Conservation (phyloP, 2,329 filamentous ascomycete genomes). For the Sordariomycetes sp. region DNA sequence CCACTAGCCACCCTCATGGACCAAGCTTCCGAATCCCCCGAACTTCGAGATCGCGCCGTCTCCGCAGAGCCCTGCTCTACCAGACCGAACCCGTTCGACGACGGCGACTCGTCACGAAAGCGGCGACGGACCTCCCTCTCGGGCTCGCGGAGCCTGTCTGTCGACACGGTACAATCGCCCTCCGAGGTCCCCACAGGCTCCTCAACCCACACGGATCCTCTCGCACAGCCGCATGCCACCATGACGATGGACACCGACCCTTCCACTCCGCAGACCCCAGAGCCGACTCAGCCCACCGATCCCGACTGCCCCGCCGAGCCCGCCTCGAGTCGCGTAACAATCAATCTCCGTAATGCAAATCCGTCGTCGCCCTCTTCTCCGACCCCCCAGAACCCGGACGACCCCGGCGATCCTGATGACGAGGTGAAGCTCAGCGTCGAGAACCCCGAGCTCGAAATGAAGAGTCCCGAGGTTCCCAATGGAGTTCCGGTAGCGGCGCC, state of each 20-base stretch:
- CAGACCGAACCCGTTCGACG: constrained; percentile 54
- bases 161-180: constrained; percentile 27
- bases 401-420: constrained; percentile 10
- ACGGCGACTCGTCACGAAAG: constrained; percentile 48
- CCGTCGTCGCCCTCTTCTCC: constrained; percentile 6
- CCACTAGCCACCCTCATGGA: constrained; percentile 40
- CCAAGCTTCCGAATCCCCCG: constrained; percentile 34
- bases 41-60: constrained; percentile 46
- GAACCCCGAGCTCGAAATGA: constrained; percentile 27
- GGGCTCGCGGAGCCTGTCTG: constrained; percentile 41
- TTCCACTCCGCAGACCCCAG: constrained; percentile 11
- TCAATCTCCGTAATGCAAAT: constrained; percentile 42
- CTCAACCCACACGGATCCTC: constrained; percentile 16
- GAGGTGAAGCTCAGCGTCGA: constrained; percentile 34
- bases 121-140: constrained; percentile 49
- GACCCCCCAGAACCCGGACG: neutral
- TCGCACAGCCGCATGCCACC: constrained; percentile 17
- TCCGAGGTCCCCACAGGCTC: constrained; percentile 19
- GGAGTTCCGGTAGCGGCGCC: neutral
- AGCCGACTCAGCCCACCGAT: neutral
- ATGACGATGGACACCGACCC: constrained; percentile 31
- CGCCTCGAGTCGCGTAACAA: constrained; percentile 47
- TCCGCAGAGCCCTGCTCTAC: constrained; percentile 54
- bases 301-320: constrained; percentile 19
- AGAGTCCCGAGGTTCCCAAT: neutral